Evolutionary conservation across 1,284 basidiomycete genomes (phyloP).

Genomic region (Trametes sp.): DNA sequence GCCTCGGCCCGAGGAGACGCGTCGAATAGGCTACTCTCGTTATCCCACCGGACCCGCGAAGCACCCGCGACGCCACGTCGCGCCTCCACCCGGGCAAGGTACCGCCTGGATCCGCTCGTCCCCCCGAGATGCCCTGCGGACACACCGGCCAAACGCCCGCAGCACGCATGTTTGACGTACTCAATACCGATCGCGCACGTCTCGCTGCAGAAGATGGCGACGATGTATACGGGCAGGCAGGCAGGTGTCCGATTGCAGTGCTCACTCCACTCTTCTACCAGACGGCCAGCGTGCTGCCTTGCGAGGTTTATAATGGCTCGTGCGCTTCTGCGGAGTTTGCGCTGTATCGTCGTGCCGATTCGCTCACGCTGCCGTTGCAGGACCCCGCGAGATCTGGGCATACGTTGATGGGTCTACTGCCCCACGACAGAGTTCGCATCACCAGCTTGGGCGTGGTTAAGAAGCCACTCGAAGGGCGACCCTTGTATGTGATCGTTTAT

Average conservation of each 20-base stretch:
- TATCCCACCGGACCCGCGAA: neutral
- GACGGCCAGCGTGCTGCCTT: neutral
- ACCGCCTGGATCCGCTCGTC: neutral
- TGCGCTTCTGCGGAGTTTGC: too few relatives aligned
- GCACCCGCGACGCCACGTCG: neutral
- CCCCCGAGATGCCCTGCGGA: neutral
- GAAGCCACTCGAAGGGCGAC: too few relatives aligned
- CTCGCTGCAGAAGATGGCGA: neutral
- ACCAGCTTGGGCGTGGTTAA: too few relatives aligned
- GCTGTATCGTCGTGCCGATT: slow-evolving; percentile 16
- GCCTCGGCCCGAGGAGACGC: neutral
- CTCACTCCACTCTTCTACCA: neutral
- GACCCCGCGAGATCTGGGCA: too few relatives aligned
- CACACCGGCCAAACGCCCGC: neutral
- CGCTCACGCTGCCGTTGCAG: too few relatives aligned
- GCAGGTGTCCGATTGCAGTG: neutral
- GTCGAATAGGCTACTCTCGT: neutral
- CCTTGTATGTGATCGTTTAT: too few relatives aligned
- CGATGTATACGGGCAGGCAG: neutral
- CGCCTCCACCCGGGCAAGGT: neutral
- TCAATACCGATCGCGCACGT: neutral
- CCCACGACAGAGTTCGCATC: too few relatives aligned
- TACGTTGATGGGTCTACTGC: too few relatives aligned
- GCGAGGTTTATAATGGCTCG: too few relatives aligned
- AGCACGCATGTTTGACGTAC: neutral